These are phyloP conservation scores for Epicoccum nigrum DNA, from an alignment of 2,329 filamentous ascomycete genomes.

Conservation along the genomic window DNA sequence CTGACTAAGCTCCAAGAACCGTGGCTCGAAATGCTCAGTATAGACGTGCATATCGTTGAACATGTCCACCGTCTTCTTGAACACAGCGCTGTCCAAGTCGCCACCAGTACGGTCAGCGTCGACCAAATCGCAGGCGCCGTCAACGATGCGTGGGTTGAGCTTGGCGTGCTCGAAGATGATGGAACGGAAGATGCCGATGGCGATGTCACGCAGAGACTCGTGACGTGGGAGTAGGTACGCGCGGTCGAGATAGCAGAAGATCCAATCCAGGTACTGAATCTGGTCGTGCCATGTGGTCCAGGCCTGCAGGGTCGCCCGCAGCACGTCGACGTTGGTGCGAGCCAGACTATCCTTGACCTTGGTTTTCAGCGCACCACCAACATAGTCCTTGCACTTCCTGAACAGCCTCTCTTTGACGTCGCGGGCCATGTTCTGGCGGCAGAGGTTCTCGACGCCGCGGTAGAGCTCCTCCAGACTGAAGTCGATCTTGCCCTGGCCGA, in stretches of 20 bases:
- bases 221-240: constrained; percentile 81
- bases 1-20: constrained; percentile 71
- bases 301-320: constrained; percentile 64
- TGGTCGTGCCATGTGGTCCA: constrained; percentile 84
- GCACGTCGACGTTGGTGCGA: constrained; percentile 66
- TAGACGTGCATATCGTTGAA: constrained; percentile 87
- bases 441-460: constrained; percentile 88
- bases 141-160: constrained; percentile 62
- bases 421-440: constrained; percentile 74
- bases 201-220: constrained; percentile 81
- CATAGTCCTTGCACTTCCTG: constrained; percentile 69
- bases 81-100: constrained; percentile 65
- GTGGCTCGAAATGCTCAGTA: constrained; percentile 76
- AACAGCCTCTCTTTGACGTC: constrained; percentile 71
- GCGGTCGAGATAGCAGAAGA: constrained; percentile 93
- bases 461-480: constrained; percentile 88
- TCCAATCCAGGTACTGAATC: constrained; percentile 77
- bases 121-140: constrained; percentile 78
- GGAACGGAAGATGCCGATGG: constrained; percentile 74
- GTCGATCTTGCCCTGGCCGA: constrained; percentile 64
- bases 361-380: constrained; percentile 61
- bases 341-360: constrained; percentile 63
- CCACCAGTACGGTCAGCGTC: constrained; percentile 68
- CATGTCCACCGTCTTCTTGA: constrained; percentile 79
- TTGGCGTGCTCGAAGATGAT: constrained; percentile 61